phyloP scores from a whole-genome alignment of 2,329 filamentous ascomycete species.

The Orbilia javanica region DNA sequence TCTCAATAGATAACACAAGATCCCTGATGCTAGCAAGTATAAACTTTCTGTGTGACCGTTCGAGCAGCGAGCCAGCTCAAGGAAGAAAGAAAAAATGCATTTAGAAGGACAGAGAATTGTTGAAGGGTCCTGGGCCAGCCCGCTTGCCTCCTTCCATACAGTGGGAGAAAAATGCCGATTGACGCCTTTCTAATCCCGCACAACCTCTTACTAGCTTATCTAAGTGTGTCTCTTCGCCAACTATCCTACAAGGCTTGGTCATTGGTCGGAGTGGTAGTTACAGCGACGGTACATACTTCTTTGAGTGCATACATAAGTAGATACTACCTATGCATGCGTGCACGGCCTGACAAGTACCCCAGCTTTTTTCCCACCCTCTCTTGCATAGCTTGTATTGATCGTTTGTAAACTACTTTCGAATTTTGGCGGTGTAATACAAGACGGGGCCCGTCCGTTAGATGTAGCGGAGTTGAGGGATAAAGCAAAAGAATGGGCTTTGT shows the following conservation, averaged over 20 bases:
- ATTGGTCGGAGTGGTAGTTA: slow-evolving; percentile 26
- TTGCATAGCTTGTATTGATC: not conserved
- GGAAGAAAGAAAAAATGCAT: not conserved
- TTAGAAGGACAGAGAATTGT: not conserved
- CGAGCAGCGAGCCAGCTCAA: not conserved
- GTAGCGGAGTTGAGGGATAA: slow-evolving; percentile 45
- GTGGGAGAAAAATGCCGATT: not conserved
- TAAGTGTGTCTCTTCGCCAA: slow-evolving; percentile 21
- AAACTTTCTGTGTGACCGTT: slow-evolving; percentile 18
- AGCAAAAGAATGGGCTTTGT: slow-evolving; percentile 5
- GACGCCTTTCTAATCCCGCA: slow-evolving; percentile 6
- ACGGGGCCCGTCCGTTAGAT: not conserved
- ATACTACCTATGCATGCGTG: slow-evolving; percentile 51
- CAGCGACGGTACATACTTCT: slow-evolving; percentile 7
- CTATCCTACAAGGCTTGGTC: slow-evolving; percentile 23
- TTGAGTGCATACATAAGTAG: slow-evolving; percentile 25
- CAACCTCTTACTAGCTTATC: slow-evolving; percentile 31
- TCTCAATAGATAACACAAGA: slow-evolving; percentile 3
- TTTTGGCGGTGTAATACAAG: slow-evolving; percentile 25
- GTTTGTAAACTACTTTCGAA: slow-evolving; percentile 24
- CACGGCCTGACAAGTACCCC: slow-evolving; percentile 50
- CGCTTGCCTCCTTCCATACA: not conserved
- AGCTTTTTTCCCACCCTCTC: slow-evolving; percentile 36
- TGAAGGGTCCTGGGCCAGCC: not conserved
- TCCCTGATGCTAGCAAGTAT: slow-evolving; percentile 22